phyloP scores from a whole-genome alignment of 2,329 filamentous ascomycete genomes.

The Colletotrichum sp. region DNA sequence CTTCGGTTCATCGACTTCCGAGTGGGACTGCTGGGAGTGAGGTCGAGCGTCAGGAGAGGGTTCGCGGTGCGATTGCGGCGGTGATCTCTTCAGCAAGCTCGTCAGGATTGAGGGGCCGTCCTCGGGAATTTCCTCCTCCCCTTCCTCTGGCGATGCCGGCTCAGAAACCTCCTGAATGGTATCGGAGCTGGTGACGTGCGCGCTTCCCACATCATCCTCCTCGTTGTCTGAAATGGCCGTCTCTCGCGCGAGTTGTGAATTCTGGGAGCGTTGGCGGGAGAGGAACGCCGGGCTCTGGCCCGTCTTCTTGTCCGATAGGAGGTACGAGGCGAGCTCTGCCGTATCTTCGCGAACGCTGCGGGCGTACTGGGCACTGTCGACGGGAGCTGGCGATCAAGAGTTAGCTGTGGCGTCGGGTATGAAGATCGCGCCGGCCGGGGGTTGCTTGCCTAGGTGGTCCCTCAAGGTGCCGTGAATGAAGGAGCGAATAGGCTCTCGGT shows the following conservation, averaged over 20 bases:
- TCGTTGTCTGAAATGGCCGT: constrained; percentile 29
- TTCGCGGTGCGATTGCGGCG: constrained; percentile 40
- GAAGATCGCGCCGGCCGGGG: not conserved
- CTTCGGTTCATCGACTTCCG: not conserved
- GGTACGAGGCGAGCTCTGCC: constrained; percentile 83
- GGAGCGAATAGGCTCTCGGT: constrained; percentile 73
- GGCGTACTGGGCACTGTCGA: constrained; percentile 77
- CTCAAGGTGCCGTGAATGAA: constrained; percentile 72
- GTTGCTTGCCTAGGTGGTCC: constrained; percentile 58
- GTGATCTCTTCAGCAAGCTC: constrained; percentile 55
- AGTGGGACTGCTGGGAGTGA: constrained; percentile 7
- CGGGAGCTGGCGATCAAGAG: constrained; percentile 38
- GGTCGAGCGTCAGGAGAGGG: constrained; percentile 29
- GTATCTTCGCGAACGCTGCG: constrained; percentile 85
- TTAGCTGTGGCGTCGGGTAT: not conserved
- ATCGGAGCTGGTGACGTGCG: constrained; percentile 40
- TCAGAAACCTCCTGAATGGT: constrained; percentile 69
- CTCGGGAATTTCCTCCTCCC: constrained; percentile 26
- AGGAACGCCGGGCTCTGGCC: constrained; percentile 52
- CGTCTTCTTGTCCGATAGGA: constrained; percentile 68
- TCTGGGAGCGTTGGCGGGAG: constrained; percentile 38
- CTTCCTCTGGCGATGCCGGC: constrained; percentile 51
- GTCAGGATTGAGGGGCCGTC: constrained; percentile 51
- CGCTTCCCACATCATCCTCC: constrained; percentile 24
- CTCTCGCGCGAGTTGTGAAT: constrained; percentile 31